A percentile compares a stretch with the other conserved stretches of the same genome.
phyloP scores from a whole-genome alignment of 2,329 filamentous ascomycete species.

The Fusarium sarcochroum region DNA sequence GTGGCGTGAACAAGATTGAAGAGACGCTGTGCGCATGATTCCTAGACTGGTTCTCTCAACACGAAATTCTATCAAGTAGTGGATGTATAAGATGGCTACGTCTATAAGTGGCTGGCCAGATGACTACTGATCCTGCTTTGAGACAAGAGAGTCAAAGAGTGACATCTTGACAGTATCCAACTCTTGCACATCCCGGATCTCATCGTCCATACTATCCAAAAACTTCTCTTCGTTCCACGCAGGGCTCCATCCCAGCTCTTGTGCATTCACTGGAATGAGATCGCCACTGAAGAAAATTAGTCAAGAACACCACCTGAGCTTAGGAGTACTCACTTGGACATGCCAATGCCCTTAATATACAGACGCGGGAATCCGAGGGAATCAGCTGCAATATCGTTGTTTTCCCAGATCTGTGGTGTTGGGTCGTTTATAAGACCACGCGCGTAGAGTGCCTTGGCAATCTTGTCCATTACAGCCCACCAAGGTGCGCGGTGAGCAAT shows the following conservation, averaged over 20 bases:
- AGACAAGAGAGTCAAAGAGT: conserved; percentile 20
- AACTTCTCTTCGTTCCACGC: conserved; percentile 21
- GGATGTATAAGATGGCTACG: neutral
- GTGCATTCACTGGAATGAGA: conserved; percentile 9
- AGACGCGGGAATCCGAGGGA: conserved; percentile 49
- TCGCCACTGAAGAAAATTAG: conserved; percentile 15
- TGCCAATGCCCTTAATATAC: conserved; percentile 27
- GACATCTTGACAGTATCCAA: conserved; percentile 33
- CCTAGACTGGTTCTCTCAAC: neutral
- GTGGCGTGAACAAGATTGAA: too few species aligned
- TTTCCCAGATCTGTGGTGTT: conserved; percentile 48
- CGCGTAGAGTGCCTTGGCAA: conserved; percentile 47
- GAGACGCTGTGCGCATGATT: too few species aligned
- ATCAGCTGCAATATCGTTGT: conserved; percentile 51
- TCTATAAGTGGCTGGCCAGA: neutral
- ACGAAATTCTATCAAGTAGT: too few species aligned
- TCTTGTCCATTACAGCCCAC: conserved; percentile 50
- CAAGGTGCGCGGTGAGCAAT: conserved; percentile 48
- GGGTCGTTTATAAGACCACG: conserved; percentile 50
- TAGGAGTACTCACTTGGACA: conserved; percentile 12
- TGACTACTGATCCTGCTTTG: neutral
- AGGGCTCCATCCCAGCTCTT: conserved; percentile 31
- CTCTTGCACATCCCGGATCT: conserved; percentile 25
- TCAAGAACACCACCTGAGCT: accelerated
- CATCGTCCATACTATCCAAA: conserved; percentile 15